Conservation (phyloP, 1,139 yeast species). For the Pichia sp. region DNA sequence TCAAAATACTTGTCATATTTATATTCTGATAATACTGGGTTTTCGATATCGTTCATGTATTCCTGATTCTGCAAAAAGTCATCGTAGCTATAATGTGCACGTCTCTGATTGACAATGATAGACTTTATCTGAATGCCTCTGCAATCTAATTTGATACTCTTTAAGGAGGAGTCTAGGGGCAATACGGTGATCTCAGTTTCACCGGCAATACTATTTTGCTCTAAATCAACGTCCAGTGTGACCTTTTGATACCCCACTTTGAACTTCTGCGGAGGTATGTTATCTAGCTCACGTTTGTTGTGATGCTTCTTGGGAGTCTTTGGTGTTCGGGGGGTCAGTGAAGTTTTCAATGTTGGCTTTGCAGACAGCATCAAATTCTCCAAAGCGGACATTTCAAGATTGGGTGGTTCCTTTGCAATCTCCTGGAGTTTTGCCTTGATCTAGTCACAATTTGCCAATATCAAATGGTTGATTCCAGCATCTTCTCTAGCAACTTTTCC, state of each 20-base stretch:
- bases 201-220: slow-evolving; percentile 54
- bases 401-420: neutral
- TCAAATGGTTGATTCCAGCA: neutral
- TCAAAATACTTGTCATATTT: slow-evolving; percentile 42
- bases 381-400: neutral
- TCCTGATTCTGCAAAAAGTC: slow-evolving; percentile 41
- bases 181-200: slow-evolving; percentile 76
- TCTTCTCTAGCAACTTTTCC: neutral
- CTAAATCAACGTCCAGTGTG: slow-evolving; percentile 60
- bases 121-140: slow-evolving; percentile 66
- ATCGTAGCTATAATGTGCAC: slow-evolving; percentile 46
- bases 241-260: slow-evolving; percentile 69
- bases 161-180: slow-evolving; percentile 60
- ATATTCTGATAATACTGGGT: slow-evolving; percentile 32
- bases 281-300: slow-evolving; percentile 25
- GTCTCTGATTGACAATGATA: slow-evolving; percentile 58
- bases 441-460: neutral
- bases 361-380: slow-evolving; percentile 9
- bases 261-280: slow-evolving; percentile 35
- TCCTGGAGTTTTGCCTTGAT: neutral
- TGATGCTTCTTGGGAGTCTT: slow-evolving; percentile 27
- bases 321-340: slow-evolving; percentile 25
- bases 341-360: slow-evolving; percentile 25
- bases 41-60: slow-evolving; percentile 28
- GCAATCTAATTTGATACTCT: slow-evolving; percentile 68